Base-by-base conservation (phyloP, 2,329 filamentous ascomycete species). In the Pseudogymnoascus sp. region DNA sequence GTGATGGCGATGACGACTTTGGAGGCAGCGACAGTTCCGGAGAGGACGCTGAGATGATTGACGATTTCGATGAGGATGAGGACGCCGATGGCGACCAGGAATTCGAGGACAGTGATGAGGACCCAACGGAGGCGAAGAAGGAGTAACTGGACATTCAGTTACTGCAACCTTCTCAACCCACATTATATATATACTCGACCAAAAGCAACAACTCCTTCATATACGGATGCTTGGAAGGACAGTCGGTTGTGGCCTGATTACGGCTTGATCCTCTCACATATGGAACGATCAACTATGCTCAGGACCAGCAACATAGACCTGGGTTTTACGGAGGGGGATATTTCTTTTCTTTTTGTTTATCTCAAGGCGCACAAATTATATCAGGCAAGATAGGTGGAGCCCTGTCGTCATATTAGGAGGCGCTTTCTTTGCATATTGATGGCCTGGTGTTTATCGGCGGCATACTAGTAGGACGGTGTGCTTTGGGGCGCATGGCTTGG, bases 1-100 rank as follows among this genome's bases (percentile, higher is more conserved):
- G 84, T 58, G 89, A 89, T 63, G 82, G 89, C 67, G 89, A 91
- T 67, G 84, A 89, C 60, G 89, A 92, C 67, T 92, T 92, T 74
- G 88, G 87, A 8, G 88, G 87, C 13, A 90, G 87, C 69, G 89
- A 91, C 67, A 84, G 82, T 62, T 71, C 69, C 9, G 82, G 81
- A 33, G 87, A 87, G 9, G 82, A 84, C 44, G 81, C 84, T 29
- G 81, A 83, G 25, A 80, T 83, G 75, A 82, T 83, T 33, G 85
- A 88, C 51, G 83, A 81, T 41, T 80, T 81, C 25, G 80, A 80
- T 7, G 83, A 83, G 41, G 76, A 73, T 7, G 82, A 83, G 10
- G 79, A 79, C 1, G 81, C 86, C 21, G 84, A 83, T 5, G 81
- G 81, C 13, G 80, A 81, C 8, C 82, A 83, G 13, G 82, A 84